Percentiles rank a stretch among this genome's conserved stretches.
These are phyloP conservation scores for Bifiguratus adelaidae DNA, from an alignment of 192 early-diverging fungal genomes.

Conservation along the genomic window DNA sequence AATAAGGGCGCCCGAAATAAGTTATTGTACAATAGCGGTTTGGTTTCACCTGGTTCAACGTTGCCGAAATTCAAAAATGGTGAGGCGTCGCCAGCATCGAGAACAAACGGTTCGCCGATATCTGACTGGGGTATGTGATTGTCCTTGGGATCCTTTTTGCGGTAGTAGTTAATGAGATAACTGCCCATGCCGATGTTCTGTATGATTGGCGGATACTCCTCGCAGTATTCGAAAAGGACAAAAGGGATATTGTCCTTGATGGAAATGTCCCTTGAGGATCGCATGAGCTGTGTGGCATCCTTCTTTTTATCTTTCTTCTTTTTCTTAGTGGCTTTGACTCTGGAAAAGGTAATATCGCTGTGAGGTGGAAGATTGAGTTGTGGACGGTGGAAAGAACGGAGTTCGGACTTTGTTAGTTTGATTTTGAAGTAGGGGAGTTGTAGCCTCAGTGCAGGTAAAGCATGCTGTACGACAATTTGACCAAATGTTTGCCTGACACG, in stretches of 20 bases:
- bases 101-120: conserved; percentile 73
- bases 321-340: conserved; percentile 62
- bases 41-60: conserved; percentile 80
- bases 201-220: conserved; percentile 91
- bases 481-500: conserved; percentile 84
- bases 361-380: conserved; percentile 51
- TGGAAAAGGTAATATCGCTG: conserved; percentile 55
- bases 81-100: conserved; percentile 84
- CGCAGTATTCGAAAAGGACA: conserved; percentile 88
- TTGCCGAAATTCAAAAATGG: conserved; percentile 95
- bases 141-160: conserved; percentile 80
- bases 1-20: conserved; percentile 90
- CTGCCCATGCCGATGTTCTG: conserved; percentile 94
- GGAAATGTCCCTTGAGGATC: conserved; percentile 78
- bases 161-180: conserved; percentile 90
- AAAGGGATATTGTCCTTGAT: conserved; percentile 78
- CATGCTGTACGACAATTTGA: conserved; percentile 74
- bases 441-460: conserved; percentile 75
- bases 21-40: conserved; percentile 90
- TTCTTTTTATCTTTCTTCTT: conserved; percentile 64
- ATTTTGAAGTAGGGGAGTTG: conserved; percentile 77
- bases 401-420: conserved; percentile 65
- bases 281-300: conserved; percentile 57
- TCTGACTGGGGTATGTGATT: conserved; percentile 60
- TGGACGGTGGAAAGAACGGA: conserved; percentile 86